Percentiles rank a stretch among this genome's conserved stretches.
phyloP scores from a whole-genome alignment of 2,329 filamentous ascomycete species.

The Aspergillus pseudoterreus region DNA sequence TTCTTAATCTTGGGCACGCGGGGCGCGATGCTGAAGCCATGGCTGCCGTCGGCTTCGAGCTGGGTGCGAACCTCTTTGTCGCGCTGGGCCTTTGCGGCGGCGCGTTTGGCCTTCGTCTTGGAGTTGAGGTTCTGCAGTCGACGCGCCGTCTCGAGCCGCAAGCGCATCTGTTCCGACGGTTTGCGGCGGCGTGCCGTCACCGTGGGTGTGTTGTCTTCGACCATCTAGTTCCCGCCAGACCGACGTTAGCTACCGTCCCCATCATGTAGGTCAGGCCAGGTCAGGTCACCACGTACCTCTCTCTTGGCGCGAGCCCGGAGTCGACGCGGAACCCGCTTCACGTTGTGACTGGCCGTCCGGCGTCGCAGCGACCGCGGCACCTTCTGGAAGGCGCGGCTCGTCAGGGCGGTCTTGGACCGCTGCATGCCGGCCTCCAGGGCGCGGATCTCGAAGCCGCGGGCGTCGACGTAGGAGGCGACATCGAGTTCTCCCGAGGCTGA shows the following conservation, averaged over 20 bases:
- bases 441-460: slow-evolving; percentile 84
- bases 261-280: neutral
- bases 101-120: slow-evolving; percentile 39
- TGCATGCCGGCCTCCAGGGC: slow-evolving; percentile 80
- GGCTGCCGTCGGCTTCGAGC: slow-evolving; percentile 24
- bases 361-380: slow-evolving; percentile 81
- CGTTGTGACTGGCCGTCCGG: slow-evolving; percentile 91
- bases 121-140: slow-evolving; percentile 60
- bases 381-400: slow-evolving; percentile 80
- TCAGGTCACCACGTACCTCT: slow-evolving; percentile 44
- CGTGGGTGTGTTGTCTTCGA: slow-evolving; percentile 84
- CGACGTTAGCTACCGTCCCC: neutral
- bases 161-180: slow-evolving; percentile 42
- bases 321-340: slow-evolving; percentile 78
- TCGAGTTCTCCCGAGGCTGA: slow-evolving; percentile 74
- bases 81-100: slow-evolving; percentile 43
- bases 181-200: slow-evolving; percentile 57
- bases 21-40: slow-evolving; percentile 35
- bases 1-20: slow-evolving; percentile 64
- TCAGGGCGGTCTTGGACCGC: slow-evolving; percentile 61
- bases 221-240: slow-evolving; percentile 57
- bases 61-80: slow-evolving; percentile 24
- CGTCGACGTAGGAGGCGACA: slow-evolving; percentile 76
- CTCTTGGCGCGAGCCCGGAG: slow-evolving; percentile 65
- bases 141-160: slow-evolving; percentile 71